A percentile compares a stretch with the other conserved stretches of the same genome.
Evolutionary conservation across 306 rosid genomes (phyloP).

Genomic region (Oemleria cerasiformis): DNA sequence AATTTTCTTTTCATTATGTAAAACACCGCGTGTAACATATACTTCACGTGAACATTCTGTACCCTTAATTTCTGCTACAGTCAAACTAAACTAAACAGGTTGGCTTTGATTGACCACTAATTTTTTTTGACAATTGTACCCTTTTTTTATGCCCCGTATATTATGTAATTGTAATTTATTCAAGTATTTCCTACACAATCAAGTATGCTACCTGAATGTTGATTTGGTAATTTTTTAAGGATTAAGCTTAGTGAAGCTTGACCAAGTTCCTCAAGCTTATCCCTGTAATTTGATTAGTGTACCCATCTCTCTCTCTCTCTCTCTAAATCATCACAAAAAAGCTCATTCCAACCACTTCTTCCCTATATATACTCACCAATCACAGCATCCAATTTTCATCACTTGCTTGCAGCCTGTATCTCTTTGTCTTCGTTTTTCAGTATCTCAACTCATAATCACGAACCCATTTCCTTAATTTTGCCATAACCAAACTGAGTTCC

Average conservation of each 20-base stretch:
- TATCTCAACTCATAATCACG: background rate
- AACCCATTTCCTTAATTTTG: background rate
- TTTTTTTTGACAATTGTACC: background rate
- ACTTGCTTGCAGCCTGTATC: background rate
- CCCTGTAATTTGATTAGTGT: background rate
- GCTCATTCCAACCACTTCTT: background rate
- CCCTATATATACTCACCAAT: constrained; percentile 11
- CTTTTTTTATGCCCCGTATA: background rate
- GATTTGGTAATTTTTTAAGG: background rate
- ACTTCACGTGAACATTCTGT: background rate
- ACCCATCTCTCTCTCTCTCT: background rate
- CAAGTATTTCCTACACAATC: too few relatives aligned
- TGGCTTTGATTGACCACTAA: constrained; percentile 4
- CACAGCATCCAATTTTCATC: background rate
- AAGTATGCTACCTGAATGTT: background rate
- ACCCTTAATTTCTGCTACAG: background rate
- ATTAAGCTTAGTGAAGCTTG: background rate
- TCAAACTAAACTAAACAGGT: background rate
- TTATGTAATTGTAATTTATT: background rate
- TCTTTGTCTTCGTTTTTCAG: constrained; percentile 7
- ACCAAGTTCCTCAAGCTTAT: constrained; percentile 5
- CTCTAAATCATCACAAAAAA: background rate
- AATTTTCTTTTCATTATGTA: background rate
- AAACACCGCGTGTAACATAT: background rate
- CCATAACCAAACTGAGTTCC: background rate